Percentiles rank a stretch among this genome's conserved stretches.
phyloP scores from a whole-genome alignment of 345 rosid species.

The Bruguiera sexangula region DNA sequence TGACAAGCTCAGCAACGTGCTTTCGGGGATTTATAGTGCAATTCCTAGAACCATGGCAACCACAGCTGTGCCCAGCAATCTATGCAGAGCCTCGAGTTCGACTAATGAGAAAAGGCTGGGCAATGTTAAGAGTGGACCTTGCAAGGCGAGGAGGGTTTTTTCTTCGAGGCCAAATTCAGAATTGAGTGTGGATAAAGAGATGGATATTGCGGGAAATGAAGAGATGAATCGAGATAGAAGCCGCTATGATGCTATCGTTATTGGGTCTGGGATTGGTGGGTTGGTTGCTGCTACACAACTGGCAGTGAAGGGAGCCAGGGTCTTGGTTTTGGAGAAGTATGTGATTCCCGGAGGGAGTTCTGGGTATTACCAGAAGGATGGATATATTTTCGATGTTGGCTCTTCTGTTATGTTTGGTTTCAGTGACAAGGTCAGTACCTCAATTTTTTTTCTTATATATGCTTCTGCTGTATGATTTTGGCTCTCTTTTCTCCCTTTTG shows the following conservation, averaged over 20 bases:
- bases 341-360: conserved; percentile 98
- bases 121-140: conserved; percentile 10
- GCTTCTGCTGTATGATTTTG: not conserved
- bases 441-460: not conserved
- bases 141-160: conserved; percentile 10
- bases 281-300: conserved; percentile 86
- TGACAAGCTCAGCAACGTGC: conserved; percentile 5
- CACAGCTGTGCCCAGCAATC: not conserved
- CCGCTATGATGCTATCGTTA: conserved; percentile 72
- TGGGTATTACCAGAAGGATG: conserved; percentile 79
- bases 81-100: conserved; percentile 12
- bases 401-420: conserved; percentile 97
- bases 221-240: conserved; percentile 19
- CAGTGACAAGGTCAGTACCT: conserved; percentile 68
- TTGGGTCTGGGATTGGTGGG: conserved; percentile 95
- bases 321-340: conserved; percentile 84
- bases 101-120: not conserved
- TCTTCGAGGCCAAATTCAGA: conserved; percentile 30
- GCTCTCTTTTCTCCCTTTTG: not conserved
- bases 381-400: conserved; percentile 89
- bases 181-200: conserved; percentile 34
- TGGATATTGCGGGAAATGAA: conserved; percentile 30
- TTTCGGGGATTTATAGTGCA: conserved; percentile 5
- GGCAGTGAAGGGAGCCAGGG: conserved; percentile 84
- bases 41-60: conserved; percentile 6